phyloP scores from a whole-genome alignment of 2,329 filamentous ascomycete species.

The Penicillium oxalicum region DNA sequence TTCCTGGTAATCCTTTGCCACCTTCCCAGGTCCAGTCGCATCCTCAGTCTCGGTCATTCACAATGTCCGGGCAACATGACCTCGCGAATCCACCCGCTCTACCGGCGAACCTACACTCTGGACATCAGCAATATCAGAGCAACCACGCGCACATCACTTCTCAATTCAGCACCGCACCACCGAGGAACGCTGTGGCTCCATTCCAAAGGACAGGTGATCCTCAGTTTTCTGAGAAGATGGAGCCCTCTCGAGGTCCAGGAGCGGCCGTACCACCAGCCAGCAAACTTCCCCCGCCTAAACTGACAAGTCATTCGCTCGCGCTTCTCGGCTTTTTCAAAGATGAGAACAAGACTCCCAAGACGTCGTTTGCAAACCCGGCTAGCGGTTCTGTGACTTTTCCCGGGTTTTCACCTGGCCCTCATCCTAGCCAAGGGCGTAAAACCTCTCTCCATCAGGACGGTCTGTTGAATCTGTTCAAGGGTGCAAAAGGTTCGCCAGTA shows the following conservation, averaged over 20 bases:
- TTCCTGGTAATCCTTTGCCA: slow-evolving; percentile 9
- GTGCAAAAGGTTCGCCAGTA: slow-evolving; percentile 12
- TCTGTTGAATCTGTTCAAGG: slow-evolving; percentile 32
- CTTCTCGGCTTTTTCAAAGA: slow-evolving; percentile 55
- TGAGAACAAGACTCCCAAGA: slow-evolving; percentile 24
- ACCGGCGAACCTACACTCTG: slow-evolving; percentile 22
- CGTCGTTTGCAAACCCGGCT: slow-evolving; percentile 14
- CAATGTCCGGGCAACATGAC: slow-evolving; percentile 13
- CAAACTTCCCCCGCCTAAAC: slow-evolving; percentile 53
- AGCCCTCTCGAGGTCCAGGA: slow-evolving; percentile 32
- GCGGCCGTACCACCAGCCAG: slow-evolving; percentile 50
- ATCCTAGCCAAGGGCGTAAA: slow-evolving; percentile 14
- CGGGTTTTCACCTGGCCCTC: slow-evolving; percentile 3
- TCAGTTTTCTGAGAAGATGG: slow-evolving; percentile 37
- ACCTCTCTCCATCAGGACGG: slow-evolving; percentile 35
- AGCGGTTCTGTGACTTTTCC: slow-evolving; percentile 6
- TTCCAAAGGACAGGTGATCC: slow-evolving; percentile 45
- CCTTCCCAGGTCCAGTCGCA: slow-evolving; percentile 8
- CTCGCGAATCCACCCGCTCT: slow-evolving; percentile 16
- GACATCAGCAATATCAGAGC: slow-evolving; percentile 17
- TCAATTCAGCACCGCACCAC: slow-evolving; percentile 6
- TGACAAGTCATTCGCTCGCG: slow-evolving; percentile 53
- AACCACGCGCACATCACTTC: slow-evolving; percentile 14
- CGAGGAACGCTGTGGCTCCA: slow-evolving; percentile 33
- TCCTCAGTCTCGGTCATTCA: slow-evolving; percentile 9